A percentile compares a stretch with the other conserved stretches of the same genome.
phyloP scores from a whole-genome alignment of 352 stramenopile genomes.

The Elongisporangium anandrum region DNA sequence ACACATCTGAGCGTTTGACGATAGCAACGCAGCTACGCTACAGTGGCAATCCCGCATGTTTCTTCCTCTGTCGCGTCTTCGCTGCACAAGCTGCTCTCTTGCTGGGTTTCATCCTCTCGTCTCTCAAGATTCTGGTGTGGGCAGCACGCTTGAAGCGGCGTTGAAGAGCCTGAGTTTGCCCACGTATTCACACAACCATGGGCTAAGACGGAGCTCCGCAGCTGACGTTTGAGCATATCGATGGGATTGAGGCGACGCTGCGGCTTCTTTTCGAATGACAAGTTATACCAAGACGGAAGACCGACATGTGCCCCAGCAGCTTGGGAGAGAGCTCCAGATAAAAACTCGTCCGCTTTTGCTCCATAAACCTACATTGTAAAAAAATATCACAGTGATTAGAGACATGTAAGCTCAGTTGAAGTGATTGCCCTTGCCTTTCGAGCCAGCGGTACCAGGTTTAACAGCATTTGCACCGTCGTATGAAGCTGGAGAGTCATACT shows the following conservation, averaged over 20 bases:
- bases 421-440: conserved; percentile 26
- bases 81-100: conserved; percentile 1
- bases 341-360: conserved; percentile 46
- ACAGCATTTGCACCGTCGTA: conserved; percentile 67
- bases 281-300: background rate
- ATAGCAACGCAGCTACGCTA: background rate
- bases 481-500: conserved; percentile 69
- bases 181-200: conserved; percentile 55
- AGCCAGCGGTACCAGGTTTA: conserved; percentile 62
- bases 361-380: conserved; percentile 46
- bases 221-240: conserved; percentile 38
- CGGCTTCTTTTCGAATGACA: background rate
- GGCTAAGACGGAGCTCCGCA: conserved; percentile 50
- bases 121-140: background rate
- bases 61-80: background rate
- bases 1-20: no score
- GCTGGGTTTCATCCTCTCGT: background rate
- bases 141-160: background rate
- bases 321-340: conserved; percentile 49
- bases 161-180: conserved; percentile 14
- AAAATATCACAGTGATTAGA: background rate
- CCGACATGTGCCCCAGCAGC: conserved; percentile 20
- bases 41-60: background rate
- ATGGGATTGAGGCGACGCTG: conserved; percentile 21
- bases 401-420: background rate